Percentiles rank a stretch among this genome's conserved stretches.
Conservation (phyloP, 2,329 filamentous ascomycete genomes). For the Microdochium trichocladiopsis region DNA sequence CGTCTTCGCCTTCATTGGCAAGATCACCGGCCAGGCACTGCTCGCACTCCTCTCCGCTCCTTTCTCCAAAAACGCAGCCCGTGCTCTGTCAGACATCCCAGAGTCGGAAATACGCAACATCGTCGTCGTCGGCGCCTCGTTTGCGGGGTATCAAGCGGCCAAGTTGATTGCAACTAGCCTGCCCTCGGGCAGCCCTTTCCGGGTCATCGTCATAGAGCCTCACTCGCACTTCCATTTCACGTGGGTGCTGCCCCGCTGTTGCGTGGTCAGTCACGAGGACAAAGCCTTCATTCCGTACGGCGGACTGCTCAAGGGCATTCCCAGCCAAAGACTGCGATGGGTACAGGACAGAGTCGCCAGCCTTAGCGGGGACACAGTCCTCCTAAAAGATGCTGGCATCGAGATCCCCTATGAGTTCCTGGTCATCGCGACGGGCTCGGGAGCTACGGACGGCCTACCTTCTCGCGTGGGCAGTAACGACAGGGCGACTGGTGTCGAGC, state of each 20-base stretch:
- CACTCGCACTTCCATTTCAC: constrained; percentile 56
- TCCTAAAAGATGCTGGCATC: constrained; percentile 30
- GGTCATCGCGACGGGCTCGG: constrained; percentile 50
- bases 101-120: constrained; percentile 30
- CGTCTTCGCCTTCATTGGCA: constrained; percentile 8
- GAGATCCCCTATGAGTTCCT: constrained; percentile 45
- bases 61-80: neutral
- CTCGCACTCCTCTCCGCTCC: neutral
- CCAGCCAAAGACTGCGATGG: constrained; percentile 27
- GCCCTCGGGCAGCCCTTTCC: constrained; percentile 36
- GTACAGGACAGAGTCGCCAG: constrained; percentile 32
- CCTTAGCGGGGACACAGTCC: constrained; percentile 29
- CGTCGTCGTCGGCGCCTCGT: constrained; percentile 50
- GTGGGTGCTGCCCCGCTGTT: constrained; percentile 53
- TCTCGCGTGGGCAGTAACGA: constrained; percentile 36
- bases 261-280: constrained; percentile 46
- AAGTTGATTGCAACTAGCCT: constrained; percentile 39
- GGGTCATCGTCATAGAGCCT: constrained; percentile 49
- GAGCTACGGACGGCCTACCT: constrained; percentile 34
- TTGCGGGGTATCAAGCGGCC: constrained; percentile 44
- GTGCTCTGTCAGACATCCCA: neutral
- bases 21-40: neutral
- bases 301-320: constrained; percentile 25
- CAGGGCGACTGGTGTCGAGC: constrained; percentile 32
- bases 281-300: constrained; percentile 56